These are phyloP conservation scores for Macadamia tetraphylla DNA, from an alignment of 164 flowering plant genomes.

Conservation along the genomic window DNA sequence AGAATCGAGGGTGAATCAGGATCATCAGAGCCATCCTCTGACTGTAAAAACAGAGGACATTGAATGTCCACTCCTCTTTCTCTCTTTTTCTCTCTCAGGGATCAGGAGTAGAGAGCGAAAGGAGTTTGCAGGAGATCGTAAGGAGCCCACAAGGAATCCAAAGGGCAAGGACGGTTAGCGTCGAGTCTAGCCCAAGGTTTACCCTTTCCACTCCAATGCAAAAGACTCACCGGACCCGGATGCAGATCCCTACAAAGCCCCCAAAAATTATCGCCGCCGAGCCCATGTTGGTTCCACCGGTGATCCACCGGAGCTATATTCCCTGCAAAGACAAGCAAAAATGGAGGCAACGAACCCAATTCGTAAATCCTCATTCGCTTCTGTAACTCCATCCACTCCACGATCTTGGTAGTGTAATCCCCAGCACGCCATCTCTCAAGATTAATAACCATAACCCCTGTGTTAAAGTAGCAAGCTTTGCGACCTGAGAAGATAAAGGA, in stretches of 20 bases:
- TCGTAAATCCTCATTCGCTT: slow-evolving; percentile 85
- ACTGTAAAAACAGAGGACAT: not conserved
- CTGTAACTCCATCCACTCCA: slow-evolving; percentile 88
- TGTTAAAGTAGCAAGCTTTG: slow-evolving; percentile 74
- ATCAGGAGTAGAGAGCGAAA: slow-evolving; percentile 40
- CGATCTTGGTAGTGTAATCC: slow-evolving; percentile 49
- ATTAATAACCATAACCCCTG: slow-evolving; percentile 54
- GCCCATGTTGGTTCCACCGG: slow-evolving; percentile 88
- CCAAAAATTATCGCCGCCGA: slow-evolving; percentile 79
- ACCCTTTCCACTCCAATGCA: slow-evolving; percentile 97
- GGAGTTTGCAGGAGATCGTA: slow-evolving; percentile 69
- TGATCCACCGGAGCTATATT: slow-evolving; percentile 72
- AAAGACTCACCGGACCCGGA: slow-evolving; percentile 80
- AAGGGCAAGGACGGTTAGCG: slow-evolving; percentile 65
- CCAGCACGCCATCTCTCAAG: slow-evolving; percentile 63
- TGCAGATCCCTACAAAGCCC: slow-evolving; percentile 82
- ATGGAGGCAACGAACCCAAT: slow-evolving; percentile 82
- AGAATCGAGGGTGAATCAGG: no score
- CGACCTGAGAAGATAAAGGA: slow-evolving; percentile 50
- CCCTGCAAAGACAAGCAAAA: slow-evolving; percentile 79
- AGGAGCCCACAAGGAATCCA: slow-evolving; percentile 85
- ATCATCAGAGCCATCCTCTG: not conserved
- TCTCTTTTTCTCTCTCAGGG: not conserved
- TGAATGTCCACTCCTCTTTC: not conserved
- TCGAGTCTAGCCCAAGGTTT: slow-evolving; percentile 91